Percentiles rank a stretch among this genome's conserved stretches.
These are phyloP conservation scores for Lipomyces yamadae DNA, from an alignment of 805 yeast species.

Conservation along the genomic window DNA sequence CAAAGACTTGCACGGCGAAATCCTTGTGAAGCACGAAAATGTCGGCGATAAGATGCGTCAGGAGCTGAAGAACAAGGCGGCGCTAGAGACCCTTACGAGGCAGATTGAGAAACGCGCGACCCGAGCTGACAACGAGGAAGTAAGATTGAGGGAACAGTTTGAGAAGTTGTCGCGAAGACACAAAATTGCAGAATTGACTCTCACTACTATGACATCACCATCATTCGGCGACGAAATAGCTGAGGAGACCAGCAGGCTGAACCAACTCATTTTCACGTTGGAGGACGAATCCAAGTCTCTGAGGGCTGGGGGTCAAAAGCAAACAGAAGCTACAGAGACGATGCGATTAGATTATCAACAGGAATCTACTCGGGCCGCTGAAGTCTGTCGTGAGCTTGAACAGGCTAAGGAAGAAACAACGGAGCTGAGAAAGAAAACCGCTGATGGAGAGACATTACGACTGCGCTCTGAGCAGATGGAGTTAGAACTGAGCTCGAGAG, in stretches of 20 bases:
- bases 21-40: constrained; percentile 17
- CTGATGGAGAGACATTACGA: constrained; percentile 42
- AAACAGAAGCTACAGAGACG: constrained; percentile 63
- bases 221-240: constrained; percentile 19
- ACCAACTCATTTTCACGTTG: constrained; percentile 52
- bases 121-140: constrained; percentile 38
- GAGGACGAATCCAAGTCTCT: constrained; percentile 53
- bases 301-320: constrained; percentile 52
- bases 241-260: constrained; percentile 46
- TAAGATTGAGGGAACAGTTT: constrained; percentile 40
- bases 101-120: constrained; percentile 41
- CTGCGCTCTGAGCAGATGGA: constrained; percentile 42
- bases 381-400: constrained; percentile 43
- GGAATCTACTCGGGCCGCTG: constrained; percentile 44
- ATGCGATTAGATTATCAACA: constrained; percentile 46
- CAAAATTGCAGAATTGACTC: constrained; percentile 14
- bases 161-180: constrained; percentile 36
- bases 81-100: constrained; percentile 36
- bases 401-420: constrained; percentile 40
- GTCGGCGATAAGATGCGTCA: constrained; percentile 23
- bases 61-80: constrained; percentile 16
- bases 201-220: constrained; percentile 8
- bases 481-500: constrained; percentile 43
- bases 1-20: constrained; percentile 23
- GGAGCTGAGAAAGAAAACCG: constrained; percentile 34